A percentile compares a stretch with the other conserved stretches of the same genome.
Conservation (phyloP, 257 asterid genomes). For the Solanum bulbocastanum region DNA sequence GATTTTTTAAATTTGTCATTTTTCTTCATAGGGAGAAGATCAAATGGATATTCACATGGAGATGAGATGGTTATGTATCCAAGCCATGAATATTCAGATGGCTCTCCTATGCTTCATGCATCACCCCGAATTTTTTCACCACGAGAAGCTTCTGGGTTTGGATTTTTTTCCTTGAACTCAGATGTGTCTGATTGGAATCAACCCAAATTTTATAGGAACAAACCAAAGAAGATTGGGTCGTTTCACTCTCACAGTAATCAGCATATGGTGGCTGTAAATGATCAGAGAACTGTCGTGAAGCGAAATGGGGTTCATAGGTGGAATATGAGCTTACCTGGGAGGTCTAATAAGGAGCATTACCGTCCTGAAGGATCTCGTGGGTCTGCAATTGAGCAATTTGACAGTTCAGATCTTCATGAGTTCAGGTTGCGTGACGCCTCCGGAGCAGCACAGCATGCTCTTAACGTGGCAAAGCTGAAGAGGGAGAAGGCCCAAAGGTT, state of each 20-base stretch:
- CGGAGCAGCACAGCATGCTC: conserved; percentile 54
- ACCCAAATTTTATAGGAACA: conserved; percentile 40
- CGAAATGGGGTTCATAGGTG: conserved; percentile 47
- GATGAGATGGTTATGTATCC: conserved; percentile 41
- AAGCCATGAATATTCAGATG: conserved; percentile 45
- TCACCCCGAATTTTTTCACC: conserved; percentile 50
- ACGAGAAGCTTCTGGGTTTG: conserved; percentile 32
- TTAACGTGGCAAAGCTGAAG: conserved; percentile 61
- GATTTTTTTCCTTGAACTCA: conserved; percentile 32
- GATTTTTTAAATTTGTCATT: conserved; percentile 3
- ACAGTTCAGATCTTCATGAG: conserved; percentile 45
- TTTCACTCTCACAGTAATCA: conserved; percentile 28
- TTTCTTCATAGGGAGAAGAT: conserved; percentile 56
- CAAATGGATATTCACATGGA: conserved; percentile 40
- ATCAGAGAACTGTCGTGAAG: conserved; percentile 34
- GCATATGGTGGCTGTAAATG: conserved; percentile 22
- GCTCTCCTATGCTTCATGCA: conserved; percentile 51
- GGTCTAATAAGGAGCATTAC: conserved; percentile 33
- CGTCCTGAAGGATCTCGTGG: conserved; percentile 25
- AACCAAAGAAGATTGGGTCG: conserved; percentile 40
- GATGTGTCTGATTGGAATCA: conserved; percentile 58
- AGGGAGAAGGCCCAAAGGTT: conserved; percentile 70
- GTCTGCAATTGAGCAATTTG: conserved; percentile 27
- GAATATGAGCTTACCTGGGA: conserved; percentile 43
- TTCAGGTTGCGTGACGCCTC: conserved; percentile 63